Percentiles rank a stretch among this genome's conserved stretches.
These are phyloP conservation scores for Ceratorhiza oryzae-sativae DNA, from an alignment of 1,284 basidiomycete genomes.

Conservation along the genomic window DNA sequence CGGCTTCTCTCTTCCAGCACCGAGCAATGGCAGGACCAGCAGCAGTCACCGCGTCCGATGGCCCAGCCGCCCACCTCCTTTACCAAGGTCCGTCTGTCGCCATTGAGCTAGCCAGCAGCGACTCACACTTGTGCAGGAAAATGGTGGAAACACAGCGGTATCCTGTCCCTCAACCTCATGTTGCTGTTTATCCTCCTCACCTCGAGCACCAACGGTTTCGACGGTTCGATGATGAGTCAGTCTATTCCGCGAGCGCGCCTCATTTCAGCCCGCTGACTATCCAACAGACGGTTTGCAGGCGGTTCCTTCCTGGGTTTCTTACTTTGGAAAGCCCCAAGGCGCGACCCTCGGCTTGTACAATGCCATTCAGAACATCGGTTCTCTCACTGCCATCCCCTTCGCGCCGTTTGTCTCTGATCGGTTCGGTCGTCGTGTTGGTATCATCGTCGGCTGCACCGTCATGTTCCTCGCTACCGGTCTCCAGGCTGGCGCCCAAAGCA, in stretches of 20 bases:
- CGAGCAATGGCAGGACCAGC: slow-evolving; percentile 31
- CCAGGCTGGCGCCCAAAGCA: slow-evolving; percentile 49
- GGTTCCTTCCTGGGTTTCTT: slow-evolving; percentile 40
- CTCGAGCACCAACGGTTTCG: slow-evolving; percentile 77
- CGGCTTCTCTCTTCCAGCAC: slow-evolving; percentile 21
- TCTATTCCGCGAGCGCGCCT: background rate
- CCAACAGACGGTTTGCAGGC: slow-evolving; percentile 39
- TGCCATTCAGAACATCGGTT: slow-evolving; percentile 48
- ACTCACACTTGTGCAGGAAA: slow-evolving; percentile 32
- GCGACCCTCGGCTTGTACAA: slow-evolving; percentile 36
- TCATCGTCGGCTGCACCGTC: slow-evolving; percentile 47
- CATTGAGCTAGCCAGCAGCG: background rate
- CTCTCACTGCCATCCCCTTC: slow-evolving; percentile 69
- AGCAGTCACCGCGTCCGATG: slow-evolving; percentile 17
- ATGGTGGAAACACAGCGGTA: slow-evolving; percentile 42
- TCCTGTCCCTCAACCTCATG: slow-evolving; percentile 43
- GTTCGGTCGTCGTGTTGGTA: slow-evolving; percentile 67
- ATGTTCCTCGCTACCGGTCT: slow-evolving; percentile 48
- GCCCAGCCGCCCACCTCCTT: slow-evolving; percentile 26
- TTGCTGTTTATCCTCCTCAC: slow-evolving; percentile 61
- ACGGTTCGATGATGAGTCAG: slow-evolving; percentile 54
- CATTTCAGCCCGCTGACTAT: background rate
- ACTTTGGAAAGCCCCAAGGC: slow-evolving; percentile 42
- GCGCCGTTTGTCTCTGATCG: slow-evolving; percentile 74
- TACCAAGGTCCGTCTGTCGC: slow-evolving; percentile 1